Evolutionary conservation across 306 rosid genomes (phyloP).

Genomic region (Purshia tridentata): DNA sequence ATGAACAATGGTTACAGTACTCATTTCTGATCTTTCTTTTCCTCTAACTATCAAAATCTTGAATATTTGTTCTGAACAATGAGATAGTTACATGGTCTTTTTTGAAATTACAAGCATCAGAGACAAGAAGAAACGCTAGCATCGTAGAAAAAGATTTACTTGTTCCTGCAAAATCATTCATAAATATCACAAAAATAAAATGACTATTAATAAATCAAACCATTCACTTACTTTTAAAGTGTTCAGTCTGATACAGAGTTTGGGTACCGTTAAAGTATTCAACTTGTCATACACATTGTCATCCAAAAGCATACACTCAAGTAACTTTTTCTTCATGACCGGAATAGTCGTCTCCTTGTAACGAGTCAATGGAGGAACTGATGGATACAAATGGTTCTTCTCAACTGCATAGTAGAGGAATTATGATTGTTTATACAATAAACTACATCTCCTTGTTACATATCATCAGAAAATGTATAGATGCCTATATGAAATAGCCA

Average conservation of each 20-base stretch:
- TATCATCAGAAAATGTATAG: background rate
- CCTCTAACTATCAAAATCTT: background rate
- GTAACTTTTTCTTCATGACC: constrained; percentile 42
- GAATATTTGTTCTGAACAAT: background rate
- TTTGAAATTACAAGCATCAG: background rate
- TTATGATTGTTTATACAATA: constrained; percentile 1
- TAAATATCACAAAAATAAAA: background rate
- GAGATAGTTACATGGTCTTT: background rate
- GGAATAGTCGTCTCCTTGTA: constrained; percentile 39
- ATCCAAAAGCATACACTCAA: constrained; percentile 39
- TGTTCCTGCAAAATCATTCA: constrained; percentile 5
- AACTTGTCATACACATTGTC: constrained; percentile 38
- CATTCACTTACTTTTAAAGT: constrained; percentile 49
- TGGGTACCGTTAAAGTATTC: constrained; percentile 45
- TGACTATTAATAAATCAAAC: background rate
- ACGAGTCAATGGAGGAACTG: constrained; percentile 55
- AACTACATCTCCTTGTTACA: background rate
- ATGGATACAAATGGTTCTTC: constrained; percentile 48
- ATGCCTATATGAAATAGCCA: background rate
- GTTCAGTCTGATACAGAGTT: constrained; percentile 50
- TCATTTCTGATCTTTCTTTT: background rate
- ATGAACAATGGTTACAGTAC: background rate
- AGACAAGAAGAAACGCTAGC: background rate
- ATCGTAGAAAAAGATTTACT: background rate
- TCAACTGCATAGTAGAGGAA: constrained; percentile 45